Evolutionary conservation across 2,329 filamentous ascomycete genomes (phyloP).

Genomic region (Metarhizium robertsii): DNA sequence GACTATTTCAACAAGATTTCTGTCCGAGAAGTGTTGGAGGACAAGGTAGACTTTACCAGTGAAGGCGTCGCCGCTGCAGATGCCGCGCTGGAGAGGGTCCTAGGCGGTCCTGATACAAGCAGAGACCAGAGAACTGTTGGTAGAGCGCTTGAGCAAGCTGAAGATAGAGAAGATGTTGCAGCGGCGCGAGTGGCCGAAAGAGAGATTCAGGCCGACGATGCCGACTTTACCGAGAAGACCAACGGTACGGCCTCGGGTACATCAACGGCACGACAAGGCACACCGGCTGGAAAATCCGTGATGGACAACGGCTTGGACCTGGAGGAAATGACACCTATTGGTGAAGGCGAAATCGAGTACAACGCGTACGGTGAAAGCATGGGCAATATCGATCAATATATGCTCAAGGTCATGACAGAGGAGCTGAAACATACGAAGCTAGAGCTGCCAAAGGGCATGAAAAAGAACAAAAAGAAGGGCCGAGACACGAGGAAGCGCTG

Average conservation of each 20-base stretch:
- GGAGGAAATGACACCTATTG: constrained; percentile 10
- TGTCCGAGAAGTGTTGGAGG: constrained; percentile 59
- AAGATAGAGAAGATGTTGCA: constrained; percentile 84
- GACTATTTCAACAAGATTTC: constrained; percentile 83
- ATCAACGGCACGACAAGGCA: constrained; percentile 42
- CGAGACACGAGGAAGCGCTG: constrained; percentile 45
- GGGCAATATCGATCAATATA: constrained; percentile 63
- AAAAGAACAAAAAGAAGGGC: constrained; percentile 50
- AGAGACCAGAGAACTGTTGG: constrained; percentile 54
- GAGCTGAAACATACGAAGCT: constrained; percentile 49
- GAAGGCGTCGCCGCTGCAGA: constrained; percentile 60
- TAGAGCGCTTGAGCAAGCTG: constrained; percentile 75
- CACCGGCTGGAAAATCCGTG: constrained; percentile 32
- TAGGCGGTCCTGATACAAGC: constrained; percentile 56
- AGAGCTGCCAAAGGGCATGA: constrained; percentile 56
- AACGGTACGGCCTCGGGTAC: constrained; percentile 34
- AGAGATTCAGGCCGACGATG: constrained; percentile 79
- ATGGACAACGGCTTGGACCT: constrained; percentile 25
- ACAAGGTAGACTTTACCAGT: constrained; percentile 40
- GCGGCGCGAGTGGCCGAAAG: constrained; percentile 83
- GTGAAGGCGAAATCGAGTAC: constrained; percentile 34
- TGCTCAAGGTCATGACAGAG: constrained; percentile 60
- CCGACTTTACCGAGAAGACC: constrained; percentile 67
- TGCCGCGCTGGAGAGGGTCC: constrained; percentile 76
- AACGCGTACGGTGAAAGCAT: constrained; percentile 52